These are phyloP conservation scores for Cryptosporidium andersoni DNA, from an alignment of 169 alveolate genomes.

Conservation along the genomic window DNA sequence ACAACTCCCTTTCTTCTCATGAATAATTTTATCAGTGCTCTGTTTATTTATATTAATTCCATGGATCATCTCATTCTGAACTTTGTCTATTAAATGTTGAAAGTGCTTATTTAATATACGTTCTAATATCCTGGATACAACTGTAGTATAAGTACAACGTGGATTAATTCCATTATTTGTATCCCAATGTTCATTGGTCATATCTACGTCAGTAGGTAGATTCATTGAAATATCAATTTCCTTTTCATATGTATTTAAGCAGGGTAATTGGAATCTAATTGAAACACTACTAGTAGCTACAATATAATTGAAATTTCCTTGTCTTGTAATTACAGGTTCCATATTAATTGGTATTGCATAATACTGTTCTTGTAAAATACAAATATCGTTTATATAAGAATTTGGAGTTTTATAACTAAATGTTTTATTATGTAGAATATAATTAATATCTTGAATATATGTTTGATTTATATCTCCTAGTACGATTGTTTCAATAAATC, in stretches of 20 bases:
- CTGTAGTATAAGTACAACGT: constrained; percentile 36
- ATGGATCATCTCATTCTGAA: constrained; percentile 1
- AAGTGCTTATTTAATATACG: constrained; percentile 18
- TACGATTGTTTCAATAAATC: constrained; percentile 33
- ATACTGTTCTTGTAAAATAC: constrained; percentile 47
- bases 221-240: neutral
- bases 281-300: constrained; percentile 53
- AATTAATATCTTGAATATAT: neutral
- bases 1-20: neutral
- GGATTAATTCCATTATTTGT: constrained; percentile 47
- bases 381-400: constrained; percentile 29
- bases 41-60: neutral
- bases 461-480: neutral
- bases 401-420: constrained; percentile 7
- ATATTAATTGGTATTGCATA: constrained; percentile 8
- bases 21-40: neutral
- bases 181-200: constrained; percentile 17
- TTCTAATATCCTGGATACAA: constrained; percentile 49
- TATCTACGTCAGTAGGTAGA: neutral
- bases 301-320: constrained; percentile 19
- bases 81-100: neutral
- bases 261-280: constrained; percentile 43
- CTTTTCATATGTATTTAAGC: constrained; percentile 2
- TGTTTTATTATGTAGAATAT: neutral
- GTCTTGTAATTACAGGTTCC: constrained; percentile 53